Evolutionary conservation across 169 alveolate species (phyloP), one percentile per base, ranked within the genome.

Genomic region (Cryptosporidium sp.): DNA sequence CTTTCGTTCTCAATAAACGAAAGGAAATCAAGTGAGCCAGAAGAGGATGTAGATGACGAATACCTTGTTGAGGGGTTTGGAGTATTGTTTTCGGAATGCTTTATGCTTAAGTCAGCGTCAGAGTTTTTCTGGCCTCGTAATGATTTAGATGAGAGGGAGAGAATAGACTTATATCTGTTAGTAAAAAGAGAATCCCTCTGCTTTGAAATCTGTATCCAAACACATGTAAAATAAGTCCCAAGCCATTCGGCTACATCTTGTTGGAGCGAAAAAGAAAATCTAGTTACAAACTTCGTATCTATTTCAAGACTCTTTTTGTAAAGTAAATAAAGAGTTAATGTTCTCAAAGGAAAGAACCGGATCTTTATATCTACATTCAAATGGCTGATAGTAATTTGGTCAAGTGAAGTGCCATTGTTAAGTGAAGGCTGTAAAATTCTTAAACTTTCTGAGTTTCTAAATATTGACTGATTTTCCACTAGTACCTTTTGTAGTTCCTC

Each of bases 241-340:
- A 80, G 74, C 89, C 89, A 80, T 43, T 80, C 89, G 1, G 89
- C 89, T 21, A 80, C 89, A 48, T 80, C 89, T 39, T 80, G 89
- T 48, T 80, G 89, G 18, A 80, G 55, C 2, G 89, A 80, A 52
- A 80, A 80, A 8, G 89, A 74, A 62, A 80, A 80, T n/a, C 50
- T 80, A 6, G 89, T 80, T 10, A 80, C 35, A 62, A 80, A 80
- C 55, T 65, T 37, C 1, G 75, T 80, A 43, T 80, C 89, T 9
- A 21, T 7, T 26, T 29, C 89, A 6, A 80, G 65, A 23, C 89
- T 67, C 50, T 9, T 59, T 39, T 62, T 80, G 31, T 80, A 62
- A 8, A 80, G 67, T 31, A 80, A 45, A 21, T 80, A 80, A 9
- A 80, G 52, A 1, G 80, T 31, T 45, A 80, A 45, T 14, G 89